Evolutionary conservation across 2,329 filamentous ascomycete genomes (phyloP), one percentile per base, ranked within the genome.

Genomic region (Aspergillus terreus): DNA sequence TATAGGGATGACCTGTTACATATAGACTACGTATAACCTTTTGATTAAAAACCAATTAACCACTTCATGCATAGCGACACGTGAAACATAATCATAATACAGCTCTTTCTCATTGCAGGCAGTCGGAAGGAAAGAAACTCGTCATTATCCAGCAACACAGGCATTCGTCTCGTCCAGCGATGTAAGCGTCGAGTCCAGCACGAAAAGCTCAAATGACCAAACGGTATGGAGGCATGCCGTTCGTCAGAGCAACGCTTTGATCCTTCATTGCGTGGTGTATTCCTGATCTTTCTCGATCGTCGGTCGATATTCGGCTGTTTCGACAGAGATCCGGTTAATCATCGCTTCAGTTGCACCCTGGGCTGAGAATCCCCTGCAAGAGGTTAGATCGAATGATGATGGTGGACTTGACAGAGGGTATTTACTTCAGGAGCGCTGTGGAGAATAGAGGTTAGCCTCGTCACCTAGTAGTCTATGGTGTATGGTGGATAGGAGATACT

Each of bases 271-370:
- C 4, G 77, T 76, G 11, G 81, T 77, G 46, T 94, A 81, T 23
- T 85, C 72, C 64, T 87, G 76, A 65, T 96, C 90, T 63, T 92
- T 84, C 71, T 96, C 91, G 56, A 96, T 83, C 27, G 78, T 69
- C 1, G 85, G 83, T 47, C 82, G 75, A 71, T 84, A 85, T 53
- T 80, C 68, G 49, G 76, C 75, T 53, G 84, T 83, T 73, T 82
- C 77, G 1, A 82, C 75, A 60, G 85, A 81, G 27, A 96, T 81
- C 4, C 78, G 78, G 53, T 89, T 79, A 50, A 95, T 77, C 17
- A 84, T 80, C 61, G 84, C 83, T 52, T 82, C 82, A 1, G 90
- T 84, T 32, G 86, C 85, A 42, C 17, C 40, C 57, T 86, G 83
- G 47, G 86, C 87, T 30, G 89, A 83, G 68, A 95, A 94, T 44